Conservation (phyloP, 2,329 filamentous ascomycete species). For the Trichoderma aggressivum region DNA sequence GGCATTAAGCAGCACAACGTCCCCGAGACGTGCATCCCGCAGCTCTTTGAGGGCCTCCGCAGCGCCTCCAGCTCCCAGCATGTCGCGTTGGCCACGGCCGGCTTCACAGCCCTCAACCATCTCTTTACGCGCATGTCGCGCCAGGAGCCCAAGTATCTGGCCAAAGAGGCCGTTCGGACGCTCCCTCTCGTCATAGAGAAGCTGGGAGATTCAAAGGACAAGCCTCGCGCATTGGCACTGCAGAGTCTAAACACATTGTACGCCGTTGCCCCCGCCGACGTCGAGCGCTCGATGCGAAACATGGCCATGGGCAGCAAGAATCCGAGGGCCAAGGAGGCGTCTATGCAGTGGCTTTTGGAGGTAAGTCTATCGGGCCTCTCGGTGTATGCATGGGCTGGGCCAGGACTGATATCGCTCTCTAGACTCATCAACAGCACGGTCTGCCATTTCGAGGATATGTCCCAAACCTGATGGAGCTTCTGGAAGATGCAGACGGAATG, state of each 20-base stretch:
- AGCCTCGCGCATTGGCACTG: conserved; percentile 69
- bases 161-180: conserved; percentile 67
- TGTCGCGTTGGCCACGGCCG: conserved; percentile 72
- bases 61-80: conserved; percentile 73
- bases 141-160: conserved; percentile 73
- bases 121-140: conserved; percentile 80
- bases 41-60: conserved; percentile 79
- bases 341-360: conserved; percentile 80
- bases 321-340: conserved; percentile 76
- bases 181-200: conserved; percentile 77
- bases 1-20: conserved; percentile 92
- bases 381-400: neutral
- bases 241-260: conserved; percentile 78
- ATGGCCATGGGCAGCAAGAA: conserved; percentile 77
- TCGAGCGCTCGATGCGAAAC: conserved; percentile 77
- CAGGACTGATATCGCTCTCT: conserved; percentile 25
- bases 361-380: conserved; percentile 39
- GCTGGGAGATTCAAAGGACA: conserved; percentile 84
- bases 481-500: conserved; percentile 86
- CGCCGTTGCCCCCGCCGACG: conserved; percentile 64
- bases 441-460: conserved; percentile 83
- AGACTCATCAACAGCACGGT: conserved; percentile 79
- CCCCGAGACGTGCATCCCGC: conserved; percentile 66
- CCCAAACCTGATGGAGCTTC: conserved; percentile 73
- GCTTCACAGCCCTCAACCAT: conserved; percentile 84